Base-by-base conservation (phyloP, 208 protist species). In the Trypanosoma congolense region DNA sequence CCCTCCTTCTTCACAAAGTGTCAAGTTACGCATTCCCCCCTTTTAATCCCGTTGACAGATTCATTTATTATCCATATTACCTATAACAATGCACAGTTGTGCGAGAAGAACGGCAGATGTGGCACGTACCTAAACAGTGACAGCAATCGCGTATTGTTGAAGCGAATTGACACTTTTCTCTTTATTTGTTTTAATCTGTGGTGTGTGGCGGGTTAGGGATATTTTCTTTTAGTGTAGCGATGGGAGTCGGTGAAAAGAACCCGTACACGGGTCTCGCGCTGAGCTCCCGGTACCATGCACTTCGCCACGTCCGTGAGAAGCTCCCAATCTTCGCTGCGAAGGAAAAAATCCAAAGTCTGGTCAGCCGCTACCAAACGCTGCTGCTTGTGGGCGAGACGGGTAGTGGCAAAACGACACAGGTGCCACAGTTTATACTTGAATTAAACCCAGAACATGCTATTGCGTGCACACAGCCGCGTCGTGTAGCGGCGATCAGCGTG, bases 401-500 rank as follows among this genome's bases (percentile, higher is more conserved):
- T 24, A 97, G 83, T 64, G 96, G 96, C 42, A 98, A 98, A 56
- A 96, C 92, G 31, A 98, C 96, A 10, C 95, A 98, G 64, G 84
- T 98, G 9, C 91, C 95, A 6, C 96, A 98, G 65, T 97, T 91
- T 59, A 65, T 98, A 26, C 48, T 97, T 2, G 92, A 97, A n/a
- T 68, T 89, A 36, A 83, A 83, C 14, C 81, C 82, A 2, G 75
- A 87, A 36, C 66, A 75, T 24, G 65, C 58, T 0, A 87, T 93
- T 51, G 85, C 83, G 0, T 98, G 96, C 67, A 99, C 97, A 14
- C 97, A 99, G 67, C 98, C 98, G n/a, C 78, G 98, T 4, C 83
- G 98, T 71, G 98, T 99, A 6, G 97, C 98, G 0, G 98, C 98
- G 4, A 98, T 97, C 31, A 96, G 82, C 16, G 97, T 99, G 0